A percentile compares a stretch with the other conserved stretches of the same genome.
Conservation (phyloP, 441 rosid species). For the Breynia disticha region DNA sequence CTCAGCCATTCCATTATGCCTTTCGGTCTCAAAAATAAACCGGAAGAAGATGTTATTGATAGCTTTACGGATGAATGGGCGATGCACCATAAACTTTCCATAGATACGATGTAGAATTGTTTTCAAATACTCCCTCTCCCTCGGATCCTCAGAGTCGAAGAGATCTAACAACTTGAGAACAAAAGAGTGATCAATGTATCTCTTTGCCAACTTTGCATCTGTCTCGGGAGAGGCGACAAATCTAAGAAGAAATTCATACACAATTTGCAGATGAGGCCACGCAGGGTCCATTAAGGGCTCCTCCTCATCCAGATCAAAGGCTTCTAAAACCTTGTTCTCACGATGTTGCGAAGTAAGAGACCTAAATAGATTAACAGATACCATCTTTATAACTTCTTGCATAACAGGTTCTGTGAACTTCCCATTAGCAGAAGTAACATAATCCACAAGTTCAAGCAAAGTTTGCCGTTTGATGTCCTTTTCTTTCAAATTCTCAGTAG, state of each 20-base stretch:
- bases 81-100: constrained; percentile 70
- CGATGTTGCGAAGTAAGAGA: constrained; percentile 49
- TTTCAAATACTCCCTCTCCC: constrained; percentile 63
- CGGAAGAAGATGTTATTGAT: constrained; percentile 56
- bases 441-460: constrained; percentile 61
- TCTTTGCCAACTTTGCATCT: constrained; percentile 58
- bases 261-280: constrained; percentile 73
- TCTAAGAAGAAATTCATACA: constrained; percentile 58
- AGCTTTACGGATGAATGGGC: constrained; percentile 62
- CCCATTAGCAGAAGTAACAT: constrained; percentile 50
- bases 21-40: constrained; percentile 58
- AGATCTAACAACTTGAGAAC: constrained; percentile 51
- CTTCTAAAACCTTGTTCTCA: constrained; percentile 45
- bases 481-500: constrained; percentile 55
- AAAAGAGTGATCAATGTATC: constrained; percentile 51
- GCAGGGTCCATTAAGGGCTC: constrained; percentile 70
- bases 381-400: constrained; percentile 52
- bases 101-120: constrained; percentile 64
- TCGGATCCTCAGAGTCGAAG: constrained; percentile 75
- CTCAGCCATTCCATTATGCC: constrained; percentile 65
- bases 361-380: constrained; percentile 54
- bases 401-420: constrained; percentile 43
- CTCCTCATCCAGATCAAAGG: constrained; percentile 66
- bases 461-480: constrained; percentile 66
- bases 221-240: constrained; percentile 64